Evolutionary conservation across 2,329 filamentous ascomycete genomes (phyloP).

Genomic region (Aspergillus novoparasiticus): DNA sequence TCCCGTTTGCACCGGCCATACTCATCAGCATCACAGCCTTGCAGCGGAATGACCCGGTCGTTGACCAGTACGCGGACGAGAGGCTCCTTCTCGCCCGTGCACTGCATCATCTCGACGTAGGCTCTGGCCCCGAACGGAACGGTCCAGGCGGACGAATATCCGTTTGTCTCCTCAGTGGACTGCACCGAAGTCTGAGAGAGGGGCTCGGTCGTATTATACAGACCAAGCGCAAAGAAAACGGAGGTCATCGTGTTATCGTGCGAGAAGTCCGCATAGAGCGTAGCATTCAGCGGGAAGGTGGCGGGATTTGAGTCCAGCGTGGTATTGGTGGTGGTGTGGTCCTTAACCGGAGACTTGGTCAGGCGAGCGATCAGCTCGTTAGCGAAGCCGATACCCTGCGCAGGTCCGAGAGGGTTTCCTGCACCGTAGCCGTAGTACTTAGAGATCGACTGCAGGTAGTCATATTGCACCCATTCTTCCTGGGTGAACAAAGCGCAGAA

Average conservation of each 20-base stretch:
- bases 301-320: conserved; percentile 69
- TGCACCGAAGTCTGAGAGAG: conserved; percentile 54
- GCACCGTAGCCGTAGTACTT: conserved; percentile 84
- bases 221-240: conserved; percentile 73
- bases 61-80: conserved; percentile 80
- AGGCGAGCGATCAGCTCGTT: conserved; percentile 86
- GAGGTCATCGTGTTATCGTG: conserved; percentile 87
- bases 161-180: conserved; percentile 58
- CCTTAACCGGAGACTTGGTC: conserved; percentile 67
- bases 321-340: conserved; percentile 74
- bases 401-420: conserved; percentile 77
- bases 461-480: conserved; percentile 75
- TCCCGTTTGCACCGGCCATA: conserved; percentile 70
- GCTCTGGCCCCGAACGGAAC: conserved; percentile 80
- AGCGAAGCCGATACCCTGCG: conserved; percentile 82
- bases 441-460: conserved; percentile 76
- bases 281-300: conserved; percentile 72
- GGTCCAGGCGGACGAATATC: conserved; percentile 75
- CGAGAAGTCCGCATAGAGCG: conserved; percentile 84
- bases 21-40: conserved; percentile 69
- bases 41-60: conserved; percentile 74
- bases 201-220: conserved; percentile 68
- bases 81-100: conserved; percentile 59
- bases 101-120: conserved; percentile 87
- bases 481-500: conserved; percentile 78